A percentile compares a stretch with the other conserved stretches of the same genome.
phyloP scores from a whole-genome alignment of 371 early-diverging fungal species.

The Mycotypha africana region DNA sequence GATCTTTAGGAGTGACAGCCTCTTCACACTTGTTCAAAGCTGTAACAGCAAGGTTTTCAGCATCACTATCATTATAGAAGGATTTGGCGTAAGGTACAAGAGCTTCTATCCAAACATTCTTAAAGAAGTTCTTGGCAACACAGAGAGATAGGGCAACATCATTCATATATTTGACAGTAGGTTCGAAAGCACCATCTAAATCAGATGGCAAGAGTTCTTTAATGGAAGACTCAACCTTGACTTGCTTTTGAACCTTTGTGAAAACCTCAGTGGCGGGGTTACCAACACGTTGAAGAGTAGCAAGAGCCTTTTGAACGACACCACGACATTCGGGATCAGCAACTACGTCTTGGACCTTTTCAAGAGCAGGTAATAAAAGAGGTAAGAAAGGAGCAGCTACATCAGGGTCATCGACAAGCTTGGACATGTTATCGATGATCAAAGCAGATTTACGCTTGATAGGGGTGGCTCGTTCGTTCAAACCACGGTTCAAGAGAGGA shows the following conservation, averaged over 20 bases:
- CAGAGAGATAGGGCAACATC: constrained; percentile 39
- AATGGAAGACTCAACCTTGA: constrained; percentile 35
- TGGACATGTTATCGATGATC: constrained; percentile 84
- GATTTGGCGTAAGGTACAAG: constrained; percentile 56
- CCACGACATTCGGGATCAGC: constrained; percentile 78
- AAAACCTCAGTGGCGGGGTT: constrained; percentile 24
- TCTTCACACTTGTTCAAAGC: constrained; percentile 41
- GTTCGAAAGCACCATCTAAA: constrained; percentile 15
- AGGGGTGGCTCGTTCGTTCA: constrained; percentile 55
- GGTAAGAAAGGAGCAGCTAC: constrained; percentile 82
- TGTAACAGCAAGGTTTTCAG: constrained; percentile 23
- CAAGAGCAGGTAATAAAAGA: constrained; percentile 71
- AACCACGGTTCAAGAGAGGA: constrained; percentile 75
- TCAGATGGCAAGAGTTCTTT: constrained; percentile 32
- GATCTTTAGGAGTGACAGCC: constrained; percentile 29
- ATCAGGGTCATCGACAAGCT: constrained; percentile 75
- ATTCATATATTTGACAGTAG: constrained; percentile 38
- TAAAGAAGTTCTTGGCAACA: constrained; percentile 36
- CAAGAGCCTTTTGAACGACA: constrained; percentile 50
- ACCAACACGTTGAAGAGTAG: constrained; percentile 36
- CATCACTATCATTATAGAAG: constrained; percentile 39
- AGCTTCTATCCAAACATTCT: constrained; percentile 26
- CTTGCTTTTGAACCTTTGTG: constrained; percentile 40
- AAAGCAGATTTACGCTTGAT: constrained; percentile 78
- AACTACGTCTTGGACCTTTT: constrained; percentile 70